These are phyloP conservation scores for Umbilicus rupestris DNA, from an alignment of 164 flowering plant species.

Conservation along the genomic window DNA sequence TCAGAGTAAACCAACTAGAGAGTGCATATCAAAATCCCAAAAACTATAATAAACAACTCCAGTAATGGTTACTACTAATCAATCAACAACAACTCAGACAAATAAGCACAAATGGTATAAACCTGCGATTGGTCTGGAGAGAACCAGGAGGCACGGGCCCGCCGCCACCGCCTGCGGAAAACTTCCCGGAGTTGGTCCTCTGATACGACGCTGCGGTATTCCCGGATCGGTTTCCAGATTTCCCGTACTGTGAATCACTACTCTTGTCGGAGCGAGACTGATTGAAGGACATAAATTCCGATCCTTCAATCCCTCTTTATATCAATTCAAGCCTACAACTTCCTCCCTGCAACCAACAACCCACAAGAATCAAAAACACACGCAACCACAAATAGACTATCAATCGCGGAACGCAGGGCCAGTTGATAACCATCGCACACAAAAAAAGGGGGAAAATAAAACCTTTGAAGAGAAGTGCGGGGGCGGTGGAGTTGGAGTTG, in stretches of 20 bases:
- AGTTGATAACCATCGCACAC: too few species aligned
- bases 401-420: too few species aligned
- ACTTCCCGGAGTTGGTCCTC: background rate
- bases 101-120: too few species aligned
- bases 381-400: too few species aligned
- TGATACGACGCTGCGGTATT: background rate
- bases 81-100: too few species aligned
- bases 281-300: slow-evolving; percentile 3
- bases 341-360: background rate
- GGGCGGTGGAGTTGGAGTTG: background rate
- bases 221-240: background rate
- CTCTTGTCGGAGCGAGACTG: background rate
- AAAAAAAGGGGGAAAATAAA: background rate
- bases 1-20: background rate
- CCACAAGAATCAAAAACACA: background rate
- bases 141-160: too few species aligned
- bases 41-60: too few species aligned
- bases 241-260: background rate
- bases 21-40: too few species aligned
- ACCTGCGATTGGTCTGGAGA: too few species aligned
- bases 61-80: too few species aligned
- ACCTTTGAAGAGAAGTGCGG: background rate
- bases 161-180: too few species aligned
- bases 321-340: background rate
- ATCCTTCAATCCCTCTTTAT: background rate